Evolutionary conservation across 345 rosid species (phyloP).

Genomic region (Toxicodendron radicans): DNA sequence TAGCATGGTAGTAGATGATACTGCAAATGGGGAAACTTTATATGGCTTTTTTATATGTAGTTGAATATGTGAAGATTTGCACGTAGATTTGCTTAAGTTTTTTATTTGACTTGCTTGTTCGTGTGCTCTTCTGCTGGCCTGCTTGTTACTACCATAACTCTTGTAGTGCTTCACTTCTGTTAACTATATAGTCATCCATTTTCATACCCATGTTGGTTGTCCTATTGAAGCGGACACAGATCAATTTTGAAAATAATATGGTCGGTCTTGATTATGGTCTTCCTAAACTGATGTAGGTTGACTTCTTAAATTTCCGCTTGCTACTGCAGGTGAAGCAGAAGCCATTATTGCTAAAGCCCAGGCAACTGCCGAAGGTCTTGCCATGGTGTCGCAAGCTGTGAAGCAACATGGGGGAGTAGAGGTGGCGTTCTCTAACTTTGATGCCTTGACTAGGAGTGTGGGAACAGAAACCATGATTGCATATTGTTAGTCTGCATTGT

Average conservation of each 20-base stretch:
- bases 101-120: not conserved
- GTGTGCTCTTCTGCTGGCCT: conserved; percentile 1
- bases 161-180: not conserved
- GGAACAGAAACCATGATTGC: not conserved
- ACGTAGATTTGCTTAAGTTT: not conserved
- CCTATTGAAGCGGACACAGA: not conserved
- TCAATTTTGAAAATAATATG: not conserved
- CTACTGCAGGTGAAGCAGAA: conserved; percentile 78
- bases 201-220: not conserved
- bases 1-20: not conserved
- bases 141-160: not conserved
- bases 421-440: conserved; percentile 43
- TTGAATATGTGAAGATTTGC: not conserved
- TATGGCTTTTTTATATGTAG: not conserved
- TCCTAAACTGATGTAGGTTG: not conserved
- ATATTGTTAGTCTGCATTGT: not conserved
- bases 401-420: conserved; percentile 81
- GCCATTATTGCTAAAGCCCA: conserved; percentile 84
- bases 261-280: not conserved
- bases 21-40: not conserved
- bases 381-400: conserved; percentile 63
- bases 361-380: conserved; percentile 78
- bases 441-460: not conserved
- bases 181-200: not conserved
- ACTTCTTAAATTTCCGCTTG: not conserved